Evolutionary conservation across 805 yeast species (phyloP).

Genomic region (Ogataea neopini): DNA sequence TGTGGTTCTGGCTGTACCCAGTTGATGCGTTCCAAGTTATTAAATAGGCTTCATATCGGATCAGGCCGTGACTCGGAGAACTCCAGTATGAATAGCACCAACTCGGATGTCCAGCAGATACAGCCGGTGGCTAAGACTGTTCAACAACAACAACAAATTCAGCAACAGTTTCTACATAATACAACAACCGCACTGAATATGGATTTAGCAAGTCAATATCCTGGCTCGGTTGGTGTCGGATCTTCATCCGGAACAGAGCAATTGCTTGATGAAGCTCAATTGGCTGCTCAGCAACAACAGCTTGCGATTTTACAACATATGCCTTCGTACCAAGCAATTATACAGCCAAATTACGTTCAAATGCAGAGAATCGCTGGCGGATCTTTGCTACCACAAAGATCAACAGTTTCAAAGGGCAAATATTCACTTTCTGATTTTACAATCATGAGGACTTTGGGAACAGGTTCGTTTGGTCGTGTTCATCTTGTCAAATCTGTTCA

Average conservation of each 20-base stretch:
- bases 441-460: conserved; percentile 57
- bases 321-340: conserved; percentile 39
- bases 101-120: conserved; percentile 1
- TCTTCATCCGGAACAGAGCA: conserved; percentile 10
- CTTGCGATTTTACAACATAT: conserved; percentile 33
- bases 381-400: conserved; percentile 32
- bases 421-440: conserved; percentile 57
- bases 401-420: conserved; percentile 52
- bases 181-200: conserved; percentile 19
- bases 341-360: conserved; percentile 34
- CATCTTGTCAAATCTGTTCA: conserved; percentile 60
- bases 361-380: conserved; percentile 31
- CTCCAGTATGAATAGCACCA: conserved; percentile 1
- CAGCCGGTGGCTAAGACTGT: conserved; percentile 2
- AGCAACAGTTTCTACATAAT: conserved; percentile 22
- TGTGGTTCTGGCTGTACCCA: conserved; percentile 4
- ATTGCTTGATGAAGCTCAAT: conserved; percentile 14
- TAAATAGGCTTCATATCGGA: conserved; percentile 28
- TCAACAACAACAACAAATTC: conserved; percentile 14
- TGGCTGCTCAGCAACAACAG: conserved; percentile 33
- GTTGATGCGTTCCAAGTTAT: conserved; percentile 29
- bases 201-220: conserved; percentile 14
- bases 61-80: conserved; percentile 22
- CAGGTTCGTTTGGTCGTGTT: conserved; percentile 63
- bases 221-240: conserved; percentile 5